Evolutionary conservation across 176 grass and related monocot genomes (phyloP).

Genomic region (Melocanna baccifera): DNA sequence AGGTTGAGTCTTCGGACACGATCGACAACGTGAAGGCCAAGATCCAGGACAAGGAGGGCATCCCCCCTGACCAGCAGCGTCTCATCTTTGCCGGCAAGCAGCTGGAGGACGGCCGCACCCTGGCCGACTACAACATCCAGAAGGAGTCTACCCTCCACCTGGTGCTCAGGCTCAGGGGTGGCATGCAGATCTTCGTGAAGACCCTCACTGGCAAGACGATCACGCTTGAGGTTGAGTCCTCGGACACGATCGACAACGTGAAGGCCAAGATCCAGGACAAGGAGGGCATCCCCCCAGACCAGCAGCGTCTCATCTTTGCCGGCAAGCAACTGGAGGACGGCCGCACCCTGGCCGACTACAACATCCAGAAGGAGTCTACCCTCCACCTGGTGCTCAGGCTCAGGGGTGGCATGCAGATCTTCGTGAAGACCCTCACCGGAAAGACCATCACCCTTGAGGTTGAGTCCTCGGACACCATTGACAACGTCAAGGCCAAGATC

Average conservation of each 20-base stretch:
- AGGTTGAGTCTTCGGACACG: constrained; percentile 61
- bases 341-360: constrained; percentile 45
- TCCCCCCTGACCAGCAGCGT: constrained; percentile 69
- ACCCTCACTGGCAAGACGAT: constrained; percentile 69
- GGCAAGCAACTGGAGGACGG: constrained; percentile 70
- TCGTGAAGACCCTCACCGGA: constrained; percentile 69
- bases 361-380: constrained; percentile 68
- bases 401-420: constrained; percentile 63
- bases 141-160: constrained; percentile 77
- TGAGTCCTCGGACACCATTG: constrained; percentile 53
- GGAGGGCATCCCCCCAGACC: constrained; percentile 70
- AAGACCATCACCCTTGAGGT: constrained; percentile 90
- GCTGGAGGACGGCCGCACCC: constrained; percentile 64
- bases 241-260: constrained; percentile 56
- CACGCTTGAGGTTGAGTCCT: constrained; percentile 51
- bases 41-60: constrained; percentile 91
- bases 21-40: constrained; percentile 75
- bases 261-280: constrained; percentile 77
- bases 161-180: constrained; percentile 49
- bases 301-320: constrained; percentile 64
- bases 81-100: constrained; percentile 75
- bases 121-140: constrained; percentile 64
- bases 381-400: constrained; percentile 34
- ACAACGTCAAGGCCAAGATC: constrained; percentile 78
- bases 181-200: constrained; percentile 71